Percentiles rank a stretch among this genome's conserved stretches.
These are phyloP conservation scores for Beauveria brongniartii DNA, from an alignment of 2,329 filamentous ascomycete species.

Conservation along the genomic window DNA sequence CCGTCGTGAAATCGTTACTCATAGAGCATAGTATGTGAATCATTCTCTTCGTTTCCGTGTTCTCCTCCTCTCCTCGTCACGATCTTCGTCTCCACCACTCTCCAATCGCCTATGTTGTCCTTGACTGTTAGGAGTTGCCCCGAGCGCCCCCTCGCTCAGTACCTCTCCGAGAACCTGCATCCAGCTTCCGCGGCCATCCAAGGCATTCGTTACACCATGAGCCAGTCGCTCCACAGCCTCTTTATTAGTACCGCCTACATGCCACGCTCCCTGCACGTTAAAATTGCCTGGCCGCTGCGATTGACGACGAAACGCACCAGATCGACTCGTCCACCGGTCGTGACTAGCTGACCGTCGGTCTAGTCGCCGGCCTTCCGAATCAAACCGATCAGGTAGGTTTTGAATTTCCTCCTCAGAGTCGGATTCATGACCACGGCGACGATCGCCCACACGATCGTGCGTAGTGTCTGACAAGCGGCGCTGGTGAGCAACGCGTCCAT, in stretches of 20 bases:
- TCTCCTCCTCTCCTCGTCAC: background rate
- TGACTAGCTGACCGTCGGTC: slow-evolving; percentile 17
- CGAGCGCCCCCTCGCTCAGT: slow-evolving; percentile 11
- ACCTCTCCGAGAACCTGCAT: slow-evolving; percentile 19
- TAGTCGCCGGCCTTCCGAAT: slow-evolving; percentile 34
- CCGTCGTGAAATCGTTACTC: background rate
- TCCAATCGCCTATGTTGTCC: background rate
- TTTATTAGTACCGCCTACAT: slow-evolving; percentile 34
- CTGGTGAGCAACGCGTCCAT: slow-evolving; percentile 15
- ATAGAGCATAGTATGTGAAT: background rate
- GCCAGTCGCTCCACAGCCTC: slow-evolving; percentile 32
- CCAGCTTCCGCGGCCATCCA: slow-evolving; percentile 23
- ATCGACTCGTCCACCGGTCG: slow-evolving; percentile 27
- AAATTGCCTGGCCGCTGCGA: slow-evolving; percentile 24
- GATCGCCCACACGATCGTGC: slow-evolving; percentile 21
- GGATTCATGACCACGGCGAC: slow-evolving; percentile 13
- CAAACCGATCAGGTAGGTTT: slow-evolving; percentile 39
- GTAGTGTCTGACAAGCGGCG: slow-evolving; percentile 28
- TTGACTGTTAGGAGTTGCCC: background rate
- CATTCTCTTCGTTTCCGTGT: background rate
- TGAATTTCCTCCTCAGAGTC: slow-evolving; percentile 33
- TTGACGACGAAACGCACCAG: slow-evolving; percentile 35
- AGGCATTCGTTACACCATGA: slow-evolving; percentile 18
- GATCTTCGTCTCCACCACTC: background rate
- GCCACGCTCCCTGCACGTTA: slow-evolving; percentile 35